phyloP scores from a whole-genome alignment of 2,329 filamentous ascomycete genomes.

The Epichloe baconii region DNA sequence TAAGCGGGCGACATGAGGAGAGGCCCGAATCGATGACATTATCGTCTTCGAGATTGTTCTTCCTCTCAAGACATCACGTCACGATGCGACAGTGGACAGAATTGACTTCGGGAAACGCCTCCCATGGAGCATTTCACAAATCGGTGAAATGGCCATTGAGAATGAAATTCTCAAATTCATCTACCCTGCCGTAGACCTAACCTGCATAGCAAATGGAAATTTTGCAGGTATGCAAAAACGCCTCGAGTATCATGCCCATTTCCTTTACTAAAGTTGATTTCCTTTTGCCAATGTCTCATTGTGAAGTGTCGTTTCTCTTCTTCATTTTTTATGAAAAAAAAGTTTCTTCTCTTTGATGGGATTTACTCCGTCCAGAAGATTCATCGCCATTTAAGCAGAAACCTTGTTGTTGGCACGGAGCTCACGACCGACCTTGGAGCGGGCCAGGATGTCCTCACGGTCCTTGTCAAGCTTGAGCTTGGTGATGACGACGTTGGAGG shows the following conservation, averaged over 20 bases:
- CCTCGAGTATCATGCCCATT: conserved; percentile 20
- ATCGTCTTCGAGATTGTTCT: background rate
- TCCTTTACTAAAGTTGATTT: conserved; percentile 6
- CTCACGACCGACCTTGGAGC: conserved; percentile 71
- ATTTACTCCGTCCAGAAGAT: background rate
- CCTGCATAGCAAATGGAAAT: conserved; percentile 9
- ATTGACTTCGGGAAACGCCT: conserved; percentile 56
- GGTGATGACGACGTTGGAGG: conserved; percentile 95
- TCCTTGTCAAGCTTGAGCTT: conserved; percentile 99
- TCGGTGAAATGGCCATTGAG: conserved; percentile 62
- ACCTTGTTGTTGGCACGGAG: conserved; percentile 58
- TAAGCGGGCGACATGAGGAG: background rate
- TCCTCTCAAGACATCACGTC: background rate
- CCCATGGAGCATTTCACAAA: conserved; percentile 63
- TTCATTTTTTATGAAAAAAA: conserved; percentile 6
- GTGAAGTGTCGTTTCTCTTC: conserved; percentile 9
- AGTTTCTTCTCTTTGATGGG: background rate
- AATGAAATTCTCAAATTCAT: conserved; percentile 33
- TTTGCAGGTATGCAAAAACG: conserved; percentile 18
- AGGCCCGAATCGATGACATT: background rate
- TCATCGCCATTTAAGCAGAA: conserved; percentile 32
- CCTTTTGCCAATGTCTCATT: conserved; percentile 10
- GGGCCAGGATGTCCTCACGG: conserved; percentile 76
- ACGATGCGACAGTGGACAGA: conserved; percentile 2
- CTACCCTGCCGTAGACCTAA: conserved; percentile 25